Percentiles rank a stretch among this genome's conserved stretches.
These are phyloP conservation scores for Tephrocybe sp. DNA, from an alignment of 768 basidiomycete genomes.

Conservation along the genomic window DNA sequence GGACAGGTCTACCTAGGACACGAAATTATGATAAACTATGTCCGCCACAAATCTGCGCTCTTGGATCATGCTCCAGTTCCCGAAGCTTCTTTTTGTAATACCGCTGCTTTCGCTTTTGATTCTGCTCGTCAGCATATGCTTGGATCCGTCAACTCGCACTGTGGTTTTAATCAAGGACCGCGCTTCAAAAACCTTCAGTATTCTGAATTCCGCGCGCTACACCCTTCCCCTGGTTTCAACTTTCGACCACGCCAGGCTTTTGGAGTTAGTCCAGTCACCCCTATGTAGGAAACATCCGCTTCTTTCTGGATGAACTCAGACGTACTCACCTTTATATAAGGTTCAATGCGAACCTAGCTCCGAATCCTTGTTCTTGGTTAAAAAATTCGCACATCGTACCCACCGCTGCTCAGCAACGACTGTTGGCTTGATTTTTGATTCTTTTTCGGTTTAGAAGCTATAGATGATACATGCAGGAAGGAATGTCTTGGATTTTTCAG, in stretches of 20 bases:
- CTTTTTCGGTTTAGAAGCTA: background rate
- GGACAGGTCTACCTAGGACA: constrained; percentile 60
- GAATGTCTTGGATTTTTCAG: background rate
- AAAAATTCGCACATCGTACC: constrained; percentile 1
- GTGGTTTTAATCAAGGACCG: constrained; percentile 9
- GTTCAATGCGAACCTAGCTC: constrained; percentile 5
- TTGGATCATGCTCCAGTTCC: constrained; percentile 18
- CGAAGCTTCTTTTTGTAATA: constrained; percentile 9
- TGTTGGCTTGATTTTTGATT: constrained; percentile 5
- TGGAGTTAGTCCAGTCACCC: constrained; percentile 7
- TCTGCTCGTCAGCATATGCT: constrained; percentile 17
- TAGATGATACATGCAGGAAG: background rate
- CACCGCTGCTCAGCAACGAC: constrained; percentile 2
- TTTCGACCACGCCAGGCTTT: constrained; percentile 8
- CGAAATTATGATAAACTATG: constrained; percentile 32
- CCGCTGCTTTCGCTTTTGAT: constrained; percentile 15
- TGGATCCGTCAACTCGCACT: constrained; percentile 10
- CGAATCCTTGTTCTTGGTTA: constrained; percentile 9
- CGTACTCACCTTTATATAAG: constrained; percentile 1
- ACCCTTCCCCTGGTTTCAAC: constrained; percentile 10
- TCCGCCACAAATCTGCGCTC: constrained; percentile 22
- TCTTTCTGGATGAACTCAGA: background rate
- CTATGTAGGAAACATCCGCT: constrained; percentile 8
- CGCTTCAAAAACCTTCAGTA: constrained; percentile 11
- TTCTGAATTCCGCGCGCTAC: constrained; percentile 15